phyloP scores from a whole-genome alignment of 177 flowering plant species.

The Vitis hybrid region DNA sequence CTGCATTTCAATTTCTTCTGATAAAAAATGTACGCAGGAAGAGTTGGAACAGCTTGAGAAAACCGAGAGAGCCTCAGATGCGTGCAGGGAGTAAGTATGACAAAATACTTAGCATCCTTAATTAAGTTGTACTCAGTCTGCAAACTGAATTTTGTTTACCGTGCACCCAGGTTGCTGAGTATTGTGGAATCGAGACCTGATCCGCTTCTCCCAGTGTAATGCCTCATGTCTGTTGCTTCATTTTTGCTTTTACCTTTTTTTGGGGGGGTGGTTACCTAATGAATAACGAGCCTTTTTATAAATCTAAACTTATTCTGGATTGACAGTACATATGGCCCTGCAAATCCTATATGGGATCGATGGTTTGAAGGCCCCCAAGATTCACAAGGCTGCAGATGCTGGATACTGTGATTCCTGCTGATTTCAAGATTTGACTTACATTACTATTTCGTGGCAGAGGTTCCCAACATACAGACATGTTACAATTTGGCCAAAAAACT shows the following conservation, averaged over 20 bases:
- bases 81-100: constrained; percentile 52
- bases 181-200: constrained; percentile 64
- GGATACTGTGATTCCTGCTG: constrained; percentile 43
- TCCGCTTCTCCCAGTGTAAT: constrained; percentile 82
- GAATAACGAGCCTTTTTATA: neutral
- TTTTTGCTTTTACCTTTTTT: neutral
- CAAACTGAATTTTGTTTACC: constrained; percentile 1
- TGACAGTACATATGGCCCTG: constrained; percentile 65
- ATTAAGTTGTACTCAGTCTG: neutral
- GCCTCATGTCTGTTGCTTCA: neutral
- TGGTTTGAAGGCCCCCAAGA: constrained; percentile 84
- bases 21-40: constrained; percentile 30
- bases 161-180: constrained; percentile 30
- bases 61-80: constrained; percentile 45
- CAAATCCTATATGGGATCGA: constrained; percentile 64
- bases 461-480: neutral
- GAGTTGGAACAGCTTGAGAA: constrained; percentile 58
- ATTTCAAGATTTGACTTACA: neutral
- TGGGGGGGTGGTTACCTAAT: neutral
- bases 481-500: neutral
- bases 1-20: neutral
- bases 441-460: constrained; percentile 1
- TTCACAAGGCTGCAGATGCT: constrained; percentile 63
- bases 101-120: neutral
- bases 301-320: neutral